Conservation (phyloP, 1,284 basidiomycete species). For the Tylopilus sp. region DNA sequence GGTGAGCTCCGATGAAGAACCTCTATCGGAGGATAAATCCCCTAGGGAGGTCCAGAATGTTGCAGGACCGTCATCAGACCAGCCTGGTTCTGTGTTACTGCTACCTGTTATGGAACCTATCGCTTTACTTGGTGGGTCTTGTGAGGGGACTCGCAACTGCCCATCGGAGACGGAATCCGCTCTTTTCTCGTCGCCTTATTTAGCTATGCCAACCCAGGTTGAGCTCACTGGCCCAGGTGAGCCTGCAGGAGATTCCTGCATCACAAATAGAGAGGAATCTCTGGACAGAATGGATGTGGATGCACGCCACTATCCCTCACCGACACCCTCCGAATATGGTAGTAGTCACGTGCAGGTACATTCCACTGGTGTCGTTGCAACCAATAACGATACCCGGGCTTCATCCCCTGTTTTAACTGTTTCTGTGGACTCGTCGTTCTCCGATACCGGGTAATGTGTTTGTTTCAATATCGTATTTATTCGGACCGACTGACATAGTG, state of each 20-base stretch:
- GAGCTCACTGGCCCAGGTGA: slow-evolving; percentile 2
- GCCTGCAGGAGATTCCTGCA: background rate
- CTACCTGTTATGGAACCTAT: slow-evolving; percentile 3
- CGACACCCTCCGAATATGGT: slow-evolving; percentile 43
- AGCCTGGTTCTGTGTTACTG: background rate
- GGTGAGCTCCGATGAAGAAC: slow-evolving; percentile 3
- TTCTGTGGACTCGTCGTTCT: slow-evolving; percentile 19
- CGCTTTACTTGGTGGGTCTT: background rate
- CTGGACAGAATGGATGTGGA: background rate
- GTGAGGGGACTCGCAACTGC: background rate
- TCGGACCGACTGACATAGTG: background rate
- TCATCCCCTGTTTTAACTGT: slow-evolving; percentile 22
- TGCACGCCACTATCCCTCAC: slow-evolving; percentile 23
- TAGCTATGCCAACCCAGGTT: background rate
- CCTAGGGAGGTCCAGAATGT: slow-evolving; percentile 1
- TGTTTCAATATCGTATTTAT: background rate
- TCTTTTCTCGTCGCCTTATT: slow-evolving; percentile 5
- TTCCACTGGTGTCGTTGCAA: slow-evolving; percentile 1
- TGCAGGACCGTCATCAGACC: background rate
- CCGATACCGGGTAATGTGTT: slow-evolving; percentile 30
- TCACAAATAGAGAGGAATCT: slow-evolving; percentile 1
- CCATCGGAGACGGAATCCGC: slow-evolving; percentile 8
- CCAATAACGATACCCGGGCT: slow-evolving; percentile 13
- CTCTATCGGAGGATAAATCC: slow-evolving; percentile 4
- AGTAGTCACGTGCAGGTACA: slow-evolving; percentile 23